Conservation (phyloP, 2,329 filamentous ascomycete genomes). For the Tympanopsis confertula region DNA sequence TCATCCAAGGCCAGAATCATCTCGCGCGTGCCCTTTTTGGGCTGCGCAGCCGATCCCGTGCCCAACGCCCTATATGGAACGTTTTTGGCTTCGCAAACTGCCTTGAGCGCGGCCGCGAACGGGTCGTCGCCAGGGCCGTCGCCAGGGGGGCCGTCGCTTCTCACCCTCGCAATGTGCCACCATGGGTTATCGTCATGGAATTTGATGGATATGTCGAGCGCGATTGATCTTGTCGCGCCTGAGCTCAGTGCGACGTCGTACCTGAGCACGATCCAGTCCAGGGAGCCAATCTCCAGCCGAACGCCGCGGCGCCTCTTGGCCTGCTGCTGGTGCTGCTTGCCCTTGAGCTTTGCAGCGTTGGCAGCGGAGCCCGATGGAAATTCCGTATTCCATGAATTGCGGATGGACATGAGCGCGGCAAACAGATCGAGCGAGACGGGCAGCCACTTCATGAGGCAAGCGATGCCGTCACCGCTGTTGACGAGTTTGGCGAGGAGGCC, state of each 20-base stretch:
- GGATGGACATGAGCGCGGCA: background rate
- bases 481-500: slow-evolving; percentile 46
- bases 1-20: background rate
- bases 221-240: too few relatives aligned
- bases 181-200: too few relatives aligned
- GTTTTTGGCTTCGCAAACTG: background rate
- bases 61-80: background rate
- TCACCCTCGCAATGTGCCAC: background rate
- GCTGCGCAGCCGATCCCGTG: too few relatives aligned
- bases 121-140: background rate
- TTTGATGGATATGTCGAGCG: background rate
- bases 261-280: background rate
- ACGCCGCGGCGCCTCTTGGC: background rate
- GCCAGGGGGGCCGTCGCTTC: too few relatives aligned
- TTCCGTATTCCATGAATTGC: background rate
- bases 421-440: background rate
- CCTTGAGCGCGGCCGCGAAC: background rate
- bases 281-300: background rate
- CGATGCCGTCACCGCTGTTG: slow-evolving; percentile 25
- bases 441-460: background rate
- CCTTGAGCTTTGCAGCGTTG: too few relatives aligned
- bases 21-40: background rate
- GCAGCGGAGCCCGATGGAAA: too few relatives aligned
- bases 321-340: background rate
- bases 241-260: background rate